Conservation (phyloP, 2,329 filamentous ascomycete species). For the Aspergillus transmontanensis region DNA sequence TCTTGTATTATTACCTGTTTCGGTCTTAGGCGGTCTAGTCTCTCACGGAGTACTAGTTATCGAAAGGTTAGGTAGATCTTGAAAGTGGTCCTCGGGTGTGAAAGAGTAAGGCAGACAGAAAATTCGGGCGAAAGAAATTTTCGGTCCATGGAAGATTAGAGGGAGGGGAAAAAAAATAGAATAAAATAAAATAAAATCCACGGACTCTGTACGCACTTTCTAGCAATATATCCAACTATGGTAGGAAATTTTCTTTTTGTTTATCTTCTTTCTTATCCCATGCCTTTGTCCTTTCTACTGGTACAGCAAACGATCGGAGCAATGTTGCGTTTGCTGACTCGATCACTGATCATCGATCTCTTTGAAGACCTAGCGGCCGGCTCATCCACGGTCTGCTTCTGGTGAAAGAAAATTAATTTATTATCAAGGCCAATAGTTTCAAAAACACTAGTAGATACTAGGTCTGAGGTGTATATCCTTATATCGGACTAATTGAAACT, state of each 20-base stretch:
- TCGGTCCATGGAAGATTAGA: neutral
- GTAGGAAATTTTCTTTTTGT: neutral
- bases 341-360: neutral
- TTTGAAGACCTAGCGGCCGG: slow-evolving; percentile 2
- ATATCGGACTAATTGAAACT: neutral
- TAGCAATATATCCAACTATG: neutral
- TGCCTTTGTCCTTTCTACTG: neutral
- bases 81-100: neutral
- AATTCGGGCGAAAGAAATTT: neutral
- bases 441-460: neutral
- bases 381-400: neutral
- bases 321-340: neutral
- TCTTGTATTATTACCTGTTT: neutral
- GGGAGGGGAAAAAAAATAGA: neutral
- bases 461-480: neutral
- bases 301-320: neutral
- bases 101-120: neutral
- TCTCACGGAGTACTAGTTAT: neutral
- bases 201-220: neutral
- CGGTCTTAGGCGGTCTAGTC: neutral
- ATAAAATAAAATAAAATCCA: neutral
- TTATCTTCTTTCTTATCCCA: neutral
- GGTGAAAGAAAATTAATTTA: neutral
- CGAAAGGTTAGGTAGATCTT: slow-evolving; percentile 2
- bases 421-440: neutral